phyloP scores from a whole-genome alignment of 1,284 basidiomycete genomes.

The Cryptococcus deneoformans region DNA sequence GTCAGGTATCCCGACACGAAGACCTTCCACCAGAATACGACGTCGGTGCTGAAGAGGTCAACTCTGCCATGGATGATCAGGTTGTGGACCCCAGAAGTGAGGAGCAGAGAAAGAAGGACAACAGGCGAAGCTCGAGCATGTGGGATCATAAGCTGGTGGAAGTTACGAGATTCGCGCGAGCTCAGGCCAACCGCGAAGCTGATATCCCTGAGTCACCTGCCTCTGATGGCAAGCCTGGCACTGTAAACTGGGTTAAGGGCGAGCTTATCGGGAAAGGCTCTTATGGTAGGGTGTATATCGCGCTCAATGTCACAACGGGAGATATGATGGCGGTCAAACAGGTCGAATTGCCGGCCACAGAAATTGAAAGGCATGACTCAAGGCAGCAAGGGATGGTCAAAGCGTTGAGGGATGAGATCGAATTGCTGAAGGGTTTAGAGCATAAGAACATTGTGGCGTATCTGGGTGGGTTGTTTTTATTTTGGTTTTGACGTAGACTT shows the following conservation, averaged over 20 bases:
- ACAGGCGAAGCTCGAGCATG: slow-evolving; percentile 64
- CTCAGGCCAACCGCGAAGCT: slow-evolving; percentile 49
- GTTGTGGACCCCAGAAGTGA: slow-evolving; percentile 48
- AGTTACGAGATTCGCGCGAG: slow-evolving; percentile 59
- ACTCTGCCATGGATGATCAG: not conserved
- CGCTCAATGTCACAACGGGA: slow-evolving; percentile 95
- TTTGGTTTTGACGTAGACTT: not conserved
- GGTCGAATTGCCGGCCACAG: slow-evolving; percentile 89
- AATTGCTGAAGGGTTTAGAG: slow-evolving; percentile 92
- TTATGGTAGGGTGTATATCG: slow-evolving; percentile 94
- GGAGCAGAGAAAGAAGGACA: slow-evolving; percentile 49
- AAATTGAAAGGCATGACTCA: slow-evolving; percentile 82
- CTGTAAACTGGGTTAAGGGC: slow-evolving; percentile 98
- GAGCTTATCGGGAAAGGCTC: slow-evolving; percentile 96
- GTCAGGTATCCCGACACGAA: slow-evolving; percentile 54
- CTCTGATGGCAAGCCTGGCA: slow-evolving; percentile 50
- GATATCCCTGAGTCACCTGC: slow-evolving; percentile 45
- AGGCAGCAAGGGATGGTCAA: slow-evolving; percentile 84
- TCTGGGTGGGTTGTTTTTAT: slow-evolving; percentile 58
- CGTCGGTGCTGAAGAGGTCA: not conserved
- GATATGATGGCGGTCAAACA: slow-evolving; percentile 99
- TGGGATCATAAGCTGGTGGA: slow-evolving; percentile 95
- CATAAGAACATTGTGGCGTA: slow-evolving; percentile 98
- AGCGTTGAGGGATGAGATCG: slow-evolving; percentile 90
- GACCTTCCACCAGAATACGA: slow-evolving; percentile 40